Evolutionary conservation across 2,329 filamentous ascomycete genomes (phyloP).

Genomic region (Cladophialophora carrionii): DNA sequence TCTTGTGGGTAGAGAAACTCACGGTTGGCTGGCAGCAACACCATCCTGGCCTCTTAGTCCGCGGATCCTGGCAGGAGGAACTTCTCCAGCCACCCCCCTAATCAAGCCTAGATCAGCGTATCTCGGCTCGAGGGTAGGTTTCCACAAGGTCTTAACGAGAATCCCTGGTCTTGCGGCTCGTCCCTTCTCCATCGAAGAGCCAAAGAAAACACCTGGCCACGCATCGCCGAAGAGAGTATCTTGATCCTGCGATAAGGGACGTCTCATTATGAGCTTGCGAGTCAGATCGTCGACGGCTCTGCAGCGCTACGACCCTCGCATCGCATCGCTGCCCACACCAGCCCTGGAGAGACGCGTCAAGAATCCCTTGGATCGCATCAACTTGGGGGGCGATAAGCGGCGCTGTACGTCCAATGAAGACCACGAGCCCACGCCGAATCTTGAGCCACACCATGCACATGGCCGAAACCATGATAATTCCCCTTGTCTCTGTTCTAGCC

Average conservation of each 20-base stretch:
- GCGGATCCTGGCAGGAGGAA: not conserved
- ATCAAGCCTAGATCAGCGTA: constrained; percentile 9
- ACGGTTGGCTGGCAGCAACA: not conserved
- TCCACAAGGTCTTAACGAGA: not conserved
- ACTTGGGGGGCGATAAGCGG: not conserved
- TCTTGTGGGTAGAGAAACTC: not conserved
- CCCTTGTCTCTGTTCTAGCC: constrained; percentile 1
- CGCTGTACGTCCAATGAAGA: not conserved
- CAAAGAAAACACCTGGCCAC: not conserved
- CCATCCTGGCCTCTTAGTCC: not conserved
- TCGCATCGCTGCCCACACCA: not conserved
- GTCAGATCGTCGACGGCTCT: not conserved
- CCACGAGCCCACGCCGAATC: not conserved
- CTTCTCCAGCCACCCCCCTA: constrained; percentile 32
- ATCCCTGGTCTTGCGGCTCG: not conserved
- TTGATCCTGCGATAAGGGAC: constrained; percentile 12
- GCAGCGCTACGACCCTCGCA: not conserved
- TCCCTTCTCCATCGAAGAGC: constrained; percentile 2
- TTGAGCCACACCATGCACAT: constrained; percentile 9
- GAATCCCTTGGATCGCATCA: not conserved
- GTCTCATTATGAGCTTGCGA: not conserved
- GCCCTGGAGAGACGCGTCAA: not conserved
- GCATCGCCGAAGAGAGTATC: not conserved
- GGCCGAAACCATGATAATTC: not conserved
- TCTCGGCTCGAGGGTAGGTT: not conserved